phyloP scores from a whole-genome alignment of 2,329 filamentous ascomycete species.

The Xylariaceae sp. region DNA sequence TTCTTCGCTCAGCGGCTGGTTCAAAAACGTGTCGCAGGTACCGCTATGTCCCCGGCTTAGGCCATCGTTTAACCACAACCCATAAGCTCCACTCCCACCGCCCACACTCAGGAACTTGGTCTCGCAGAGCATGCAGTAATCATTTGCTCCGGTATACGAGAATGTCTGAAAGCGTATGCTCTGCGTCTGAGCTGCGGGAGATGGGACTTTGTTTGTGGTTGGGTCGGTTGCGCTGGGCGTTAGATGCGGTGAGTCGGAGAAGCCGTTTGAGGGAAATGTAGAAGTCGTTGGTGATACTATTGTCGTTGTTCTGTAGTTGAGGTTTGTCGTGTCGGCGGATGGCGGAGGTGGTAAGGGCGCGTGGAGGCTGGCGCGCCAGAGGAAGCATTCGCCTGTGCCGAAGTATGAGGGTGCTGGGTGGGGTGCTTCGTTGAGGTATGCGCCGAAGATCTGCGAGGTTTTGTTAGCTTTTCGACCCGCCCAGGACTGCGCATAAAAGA shows the following conservation, averaged over 20 bases:
- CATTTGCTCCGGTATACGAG: constrained; percentile 91
- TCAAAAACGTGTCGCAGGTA: constrained; percentile 86
- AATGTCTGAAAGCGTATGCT: constrained; percentile 94
- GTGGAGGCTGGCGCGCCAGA: constrained; percentile 73
- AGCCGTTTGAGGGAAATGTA: constrained; percentile 20
- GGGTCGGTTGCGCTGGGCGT: constrained; percentile 28
- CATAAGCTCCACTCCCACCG: constrained; percentile 88
- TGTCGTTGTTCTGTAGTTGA: constrained; percentile 41
- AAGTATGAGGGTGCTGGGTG: constrained; percentile 81
- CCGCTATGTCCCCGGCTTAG: constrained; percentile 82
- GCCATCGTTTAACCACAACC: constrained; percentile 85
- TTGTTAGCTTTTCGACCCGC: not conserved
- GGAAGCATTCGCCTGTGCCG: constrained; percentile 93
- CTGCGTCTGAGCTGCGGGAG: constrained; percentile 51
- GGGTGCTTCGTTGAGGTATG: constrained; percentile 87
- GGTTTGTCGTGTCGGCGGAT: constrained; percentile 47
- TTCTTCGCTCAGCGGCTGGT: constrained; percentile 88
- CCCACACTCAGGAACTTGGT: constrained; percentile 65
- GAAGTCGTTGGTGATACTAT: constrained; percentile 30
- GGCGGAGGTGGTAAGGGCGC: constrained; percentile 67
- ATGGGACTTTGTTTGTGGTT: constrained; percentile 20
- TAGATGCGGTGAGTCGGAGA: constrained; percentile 25
- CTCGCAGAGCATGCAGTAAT: constrained; percentile 95
- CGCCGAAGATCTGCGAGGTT: constrained; percentile 68
- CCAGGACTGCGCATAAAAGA: not conserved